Percentiles rank a stretch among this genome's conserved stretches.
phyloP scores from a whole-genome alignment of 2,329 filamentous ascomycete species.

The Nemania sp. region DNA sequence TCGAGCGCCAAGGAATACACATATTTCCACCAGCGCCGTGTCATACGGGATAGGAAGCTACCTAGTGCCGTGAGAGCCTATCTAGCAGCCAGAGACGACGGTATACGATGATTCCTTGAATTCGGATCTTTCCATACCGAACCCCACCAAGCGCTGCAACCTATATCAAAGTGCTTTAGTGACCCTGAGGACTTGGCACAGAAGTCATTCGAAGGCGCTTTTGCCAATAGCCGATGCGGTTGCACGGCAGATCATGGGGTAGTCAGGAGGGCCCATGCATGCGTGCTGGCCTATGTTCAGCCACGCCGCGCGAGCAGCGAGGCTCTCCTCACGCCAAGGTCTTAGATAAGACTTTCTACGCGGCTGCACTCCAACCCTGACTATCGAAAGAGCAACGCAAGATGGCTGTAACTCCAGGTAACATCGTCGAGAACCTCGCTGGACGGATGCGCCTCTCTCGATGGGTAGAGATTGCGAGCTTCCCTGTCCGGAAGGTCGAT shows the following conservation, averaged over 20 bases:
- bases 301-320: constrained; percentile 17
- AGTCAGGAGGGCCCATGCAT: constrained; percentile 15
- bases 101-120: constrained; percentile 7
- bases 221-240: constrained; percentile 21
- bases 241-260: constrained; percentile 19
- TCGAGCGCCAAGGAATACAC: constrained; percentile 16
- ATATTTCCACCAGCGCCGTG: constrained; percentile 25
- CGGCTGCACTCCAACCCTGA: constrained; percentile 19
- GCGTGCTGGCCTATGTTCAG: constrained; percentile 17
- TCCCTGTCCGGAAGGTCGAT: constrained; percentile 24
- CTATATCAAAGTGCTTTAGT: constrained; percentile 7
- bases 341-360: constrained; percentile 31
- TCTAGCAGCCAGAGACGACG: constrained; percentile 8
- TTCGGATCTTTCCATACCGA: constrained; percentile 1
- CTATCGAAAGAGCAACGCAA: constrained; percentile 14
- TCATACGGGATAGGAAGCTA: constrained; percentile 22
- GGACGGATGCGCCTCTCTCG: constrained; percentile 11
- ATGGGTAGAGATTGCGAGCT: constrained; percentile 15
- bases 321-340: constrained; percentile 29
- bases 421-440: constrained; percentile 20
- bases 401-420: constrained; percentile 20
- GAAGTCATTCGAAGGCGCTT: constrained; percentile 22
- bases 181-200: constrained; percentile 21
- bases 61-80: constrained; percentile 11
- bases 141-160: constrained; percentile 11